Percentiles rank a stretch among this genome's conserved stretches.
Conservation (phyloP, 306 rosid species). For the Senna tora region DNA sequence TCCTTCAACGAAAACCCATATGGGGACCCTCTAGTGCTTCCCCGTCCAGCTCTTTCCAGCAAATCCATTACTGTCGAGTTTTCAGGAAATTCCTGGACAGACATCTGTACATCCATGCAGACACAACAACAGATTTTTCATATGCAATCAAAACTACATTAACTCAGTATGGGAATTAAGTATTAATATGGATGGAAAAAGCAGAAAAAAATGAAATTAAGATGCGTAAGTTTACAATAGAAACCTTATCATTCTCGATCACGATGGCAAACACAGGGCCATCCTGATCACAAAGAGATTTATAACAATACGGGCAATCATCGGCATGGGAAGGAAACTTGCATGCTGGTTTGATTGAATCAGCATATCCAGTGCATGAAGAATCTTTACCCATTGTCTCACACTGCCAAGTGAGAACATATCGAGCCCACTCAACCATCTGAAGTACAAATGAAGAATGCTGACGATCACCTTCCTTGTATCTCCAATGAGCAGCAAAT, state of each 20-base stretch:
- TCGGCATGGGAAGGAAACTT: constrained; percentile 82
- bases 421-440: constrained; percentile 99
- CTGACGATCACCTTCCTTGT: constrained; percentile 91
- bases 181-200: neutral
- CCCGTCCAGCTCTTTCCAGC: constrained; percentile 69
- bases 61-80: constrained; percentile 73
- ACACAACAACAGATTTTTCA: constrained; percentile 3
- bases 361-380: constrained; percentile 51
- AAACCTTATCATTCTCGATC: constrained; percentile 92
- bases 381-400: constrained; percentile 80
- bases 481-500: constrained; percentile 99
- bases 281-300: constrained; percentile 65
- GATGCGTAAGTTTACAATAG: constrained; percentile 24
- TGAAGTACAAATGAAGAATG: constrained; percentile 89
- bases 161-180: neutral
- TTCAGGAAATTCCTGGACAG: constrained; percentile 89
- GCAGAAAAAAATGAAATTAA: neutral
- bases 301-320: constrained; percentile 81
- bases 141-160: neutral
- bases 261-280: constrained; percentile 88
- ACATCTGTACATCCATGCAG: constrained; percentile 68
- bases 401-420: constrained; percentile 97
- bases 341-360: constrained; percentile 78
- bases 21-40: constrained; percentile 65
- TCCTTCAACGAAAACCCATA: constrained; percentile 84